Evolutionary conservation across 2,329 filamentous ascomycete species (phyloP), one percentile per base, ranked within the genome.

Genomic region (Pseudophaeomoniella oleicola): DNA sequence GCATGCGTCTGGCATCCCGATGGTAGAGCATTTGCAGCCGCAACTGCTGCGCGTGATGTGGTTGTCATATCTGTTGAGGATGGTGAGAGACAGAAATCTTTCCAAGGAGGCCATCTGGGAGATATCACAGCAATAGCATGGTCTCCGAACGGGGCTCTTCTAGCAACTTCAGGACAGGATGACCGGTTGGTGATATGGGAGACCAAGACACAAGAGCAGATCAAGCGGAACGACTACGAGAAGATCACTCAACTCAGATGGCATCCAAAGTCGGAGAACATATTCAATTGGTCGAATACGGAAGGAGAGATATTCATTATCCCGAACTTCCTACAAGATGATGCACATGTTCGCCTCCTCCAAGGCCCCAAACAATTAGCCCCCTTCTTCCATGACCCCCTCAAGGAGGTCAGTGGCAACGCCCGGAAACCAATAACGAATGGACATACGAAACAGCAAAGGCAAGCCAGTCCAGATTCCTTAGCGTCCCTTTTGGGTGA

Each of bases 291-390:
- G 50, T 92, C 88, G 1, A 96, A 85, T 27, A 82, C 79, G 2
- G 83, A 94, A 40, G 90, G 92, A 43, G 86, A 94, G 56, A 74
- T 96, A 10, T 96, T 85, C 54, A 96, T 96, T 38, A 81, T 87
- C 52, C 76, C 78, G 9, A 73, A 83, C 37, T 76, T 80, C 46
- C 59, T 82, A 3, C 62, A 71, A 2, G 63, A 69, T 16, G 72
- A 79, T 46, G 39, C 37, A 18, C 73, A 71, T 48, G 56, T 63
- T 2, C 56, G 66, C 13, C 53, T 78, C 16, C 57, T 82, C 30
- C 69, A 69, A 42, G 60, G 80, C 34, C 59, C 66, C 1, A 62
- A 58, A 35, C 35, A 41, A 14, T 30, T 34, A 27, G 81, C 88
- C 1, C 88, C 88, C 1, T 85, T 93, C 46, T 83, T 88, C 45